phyloP scores from a whole-genome alignment of 306 rosid genomes.

The Adenanthera pavonina region DNA sequence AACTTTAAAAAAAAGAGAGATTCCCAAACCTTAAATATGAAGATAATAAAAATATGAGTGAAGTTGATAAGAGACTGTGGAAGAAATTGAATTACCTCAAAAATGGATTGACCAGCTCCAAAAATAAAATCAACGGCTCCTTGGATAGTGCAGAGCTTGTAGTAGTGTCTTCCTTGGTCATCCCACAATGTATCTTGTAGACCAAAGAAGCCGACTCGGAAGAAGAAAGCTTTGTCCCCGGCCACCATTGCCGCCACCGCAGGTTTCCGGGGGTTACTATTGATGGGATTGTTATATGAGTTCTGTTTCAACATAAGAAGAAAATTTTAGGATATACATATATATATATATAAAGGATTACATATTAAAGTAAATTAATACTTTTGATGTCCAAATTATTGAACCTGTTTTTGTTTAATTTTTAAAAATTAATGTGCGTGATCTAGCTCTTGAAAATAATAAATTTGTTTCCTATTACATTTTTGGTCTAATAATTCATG shows the following conservation, averaged over 20 bases:
- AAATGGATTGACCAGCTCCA: constrained; percentile 76
- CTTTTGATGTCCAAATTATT: too few species aligned
- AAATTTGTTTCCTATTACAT: too few species aligned
- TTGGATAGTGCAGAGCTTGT: constrained; percentile 61
- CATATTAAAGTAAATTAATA: too few species aligned
- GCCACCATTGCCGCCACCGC: constrained; percentile 73
- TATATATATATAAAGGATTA: too few species aligned
- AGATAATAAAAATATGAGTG: too few species aligned
- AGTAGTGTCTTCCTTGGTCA: constrained; percentile 71
- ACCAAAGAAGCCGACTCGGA: constrained; percentile 65
- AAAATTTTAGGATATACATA: not conserved
- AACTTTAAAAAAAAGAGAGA: too few species aligned
- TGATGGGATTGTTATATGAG: constrained; percentile 18
- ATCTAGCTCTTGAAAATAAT: too few species aligned
- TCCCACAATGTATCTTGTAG: constrained; percentile 95
- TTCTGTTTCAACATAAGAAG: not conserved
- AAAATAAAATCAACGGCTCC: constrained; percentile 91
- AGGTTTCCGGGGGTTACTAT: constrained; percentile 14
- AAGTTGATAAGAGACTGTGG: too few species aligned
- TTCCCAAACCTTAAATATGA: too few species aligned
- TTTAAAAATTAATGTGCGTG: too few species aligned
- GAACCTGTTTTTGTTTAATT: too few species aligned
- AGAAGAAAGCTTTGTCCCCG: constrained; percentile 62
- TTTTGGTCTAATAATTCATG: too few species aligned
- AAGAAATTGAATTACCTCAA: constrained; percentile 53